A percentile compares a stretch with the other conserved stretches of the same genome.
Conservation (phyloP, 345 rosid genomes). For the Cardamine resedifolia region DNA sequence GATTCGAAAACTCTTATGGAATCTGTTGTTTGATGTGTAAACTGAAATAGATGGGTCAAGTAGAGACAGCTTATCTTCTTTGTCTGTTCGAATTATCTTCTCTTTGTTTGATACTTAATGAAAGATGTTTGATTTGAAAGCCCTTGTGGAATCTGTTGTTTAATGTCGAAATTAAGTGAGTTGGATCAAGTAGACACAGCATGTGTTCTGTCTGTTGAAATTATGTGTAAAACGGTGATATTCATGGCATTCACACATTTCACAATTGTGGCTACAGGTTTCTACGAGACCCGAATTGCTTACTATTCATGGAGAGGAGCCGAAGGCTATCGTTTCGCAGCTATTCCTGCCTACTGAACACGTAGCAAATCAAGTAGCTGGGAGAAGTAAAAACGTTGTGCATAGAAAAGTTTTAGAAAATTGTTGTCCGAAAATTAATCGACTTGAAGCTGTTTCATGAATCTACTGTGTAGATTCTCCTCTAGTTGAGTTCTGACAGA, state of each 20-base stretch:
- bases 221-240: background rate
- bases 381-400: slow-evolving; percentile 18
- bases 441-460: slow-evolving; percentile 15
- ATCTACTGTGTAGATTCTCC: slow-evolving; percentile 9
- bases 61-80: background rate
- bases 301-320: slow-evolving; percentile 93
- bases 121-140: background rate
- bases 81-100: background rate
- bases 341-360: slow-evolving; percentile 72
- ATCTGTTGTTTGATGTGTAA: background rate
- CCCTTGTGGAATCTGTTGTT: background rate
- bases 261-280: slow-evolving; percentile 51
- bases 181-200: background rate
- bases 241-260: slow-evolving; percentile 6
- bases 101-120: background rate
- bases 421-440: background rate
- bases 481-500: slow-evolving; percentile 1
- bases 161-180: background rate
- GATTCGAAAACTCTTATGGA: background rate
- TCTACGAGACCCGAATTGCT: slow-evolving; percentile 84
- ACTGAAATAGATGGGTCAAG: background rate
- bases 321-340: slow-evolving; percentile 70
- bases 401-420: slow-evolving; percentile 9
- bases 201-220: slow-evolving; percentile 2
- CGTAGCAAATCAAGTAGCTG: background rate